These are phyloP conservation scores for Diphasiastrum complanatum DNA, from an alignment of 83 land plant species.

Conservation along the genomic window DNA sequence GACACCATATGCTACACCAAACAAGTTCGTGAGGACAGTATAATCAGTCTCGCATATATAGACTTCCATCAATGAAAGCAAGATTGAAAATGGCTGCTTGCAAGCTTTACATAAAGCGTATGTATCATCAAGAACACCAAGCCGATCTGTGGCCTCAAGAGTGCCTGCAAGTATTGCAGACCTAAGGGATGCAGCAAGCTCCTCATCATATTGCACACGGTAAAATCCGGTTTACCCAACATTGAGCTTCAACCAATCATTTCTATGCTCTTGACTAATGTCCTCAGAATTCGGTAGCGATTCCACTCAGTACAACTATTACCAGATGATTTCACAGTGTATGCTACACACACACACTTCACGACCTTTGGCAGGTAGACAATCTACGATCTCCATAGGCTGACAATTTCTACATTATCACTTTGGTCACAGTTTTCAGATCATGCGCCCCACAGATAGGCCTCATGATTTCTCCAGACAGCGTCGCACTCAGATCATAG, in stretches of 20 bases:
- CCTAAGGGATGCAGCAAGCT: constrained; percentile 47
- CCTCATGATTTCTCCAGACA: no score
- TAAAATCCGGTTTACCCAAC: constrained; percentile 82
- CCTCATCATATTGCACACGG: constrained; percentile 84
- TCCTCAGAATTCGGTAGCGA: no score
- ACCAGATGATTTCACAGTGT: no score
- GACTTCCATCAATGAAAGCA: constrained; percentile 71
- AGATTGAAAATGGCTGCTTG: constrained; percentile 49
- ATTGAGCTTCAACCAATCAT: constrained; percentile 68
- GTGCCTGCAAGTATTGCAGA: constrained; percentile 43
- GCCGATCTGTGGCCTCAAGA: constrained; percentile 67
- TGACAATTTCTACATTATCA: no score
- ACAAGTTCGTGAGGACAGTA: constrained; percentile 65
- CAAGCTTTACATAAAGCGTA: constrained; percentile 74
- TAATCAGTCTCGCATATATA: constrained; percentile 63
- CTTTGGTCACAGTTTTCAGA: no score
- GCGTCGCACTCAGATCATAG: no score
- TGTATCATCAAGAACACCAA: constrained; percentile 85
- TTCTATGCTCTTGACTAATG: background rate
- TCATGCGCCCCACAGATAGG: no score
- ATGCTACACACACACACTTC: no score
- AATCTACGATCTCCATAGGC: no score
- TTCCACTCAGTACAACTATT: no score
- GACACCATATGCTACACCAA: constrained; percentile 52
- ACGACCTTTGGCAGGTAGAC: no score